These are phyloP conservation scores for Ulota crispa DNA, from an alignment of 225 moss, liverwort and hornwort genomes.

Conservation along the genomic window DNA sequence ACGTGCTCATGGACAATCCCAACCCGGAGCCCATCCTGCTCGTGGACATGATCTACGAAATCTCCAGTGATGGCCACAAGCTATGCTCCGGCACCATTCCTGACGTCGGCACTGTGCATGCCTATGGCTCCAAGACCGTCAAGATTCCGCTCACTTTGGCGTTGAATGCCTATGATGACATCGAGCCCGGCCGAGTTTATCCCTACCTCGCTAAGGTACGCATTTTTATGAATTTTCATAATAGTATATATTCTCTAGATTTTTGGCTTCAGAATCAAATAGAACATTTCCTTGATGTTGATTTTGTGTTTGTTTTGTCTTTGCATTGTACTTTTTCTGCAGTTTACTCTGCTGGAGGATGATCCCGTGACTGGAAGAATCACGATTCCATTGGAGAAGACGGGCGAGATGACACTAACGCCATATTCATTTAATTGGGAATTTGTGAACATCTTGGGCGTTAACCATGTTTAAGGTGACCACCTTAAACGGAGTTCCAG, in stretches of 20 bases:
- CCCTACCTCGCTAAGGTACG: conserved; percentile 39
- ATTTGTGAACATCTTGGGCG: too few relatives aligned
- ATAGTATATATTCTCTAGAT: neutral
- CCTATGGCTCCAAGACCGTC: conserved; percentile 71
- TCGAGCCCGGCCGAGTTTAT: conserved; percentile 76
- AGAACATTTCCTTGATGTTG: neutral
- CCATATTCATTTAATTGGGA: too few relatives aligned
- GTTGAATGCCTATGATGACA: conserved; percentile 74
- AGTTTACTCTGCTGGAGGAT: conserved; percentile 58
- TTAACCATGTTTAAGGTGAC: too few relatives aligned
- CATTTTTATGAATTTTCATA: too few relatives aligned
- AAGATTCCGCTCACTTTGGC: conserved; percentile 71
- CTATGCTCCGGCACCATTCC: conserved; percentile 80
- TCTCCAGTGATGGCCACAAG: conserved; percentile 62
- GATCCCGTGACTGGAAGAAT: conserved; percentile 79
- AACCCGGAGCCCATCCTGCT: conserved; percentile 86
- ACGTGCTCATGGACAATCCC: conserved; percentile 77
- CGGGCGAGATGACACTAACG: conserved; percentile 45
- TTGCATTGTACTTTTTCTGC: neutral
- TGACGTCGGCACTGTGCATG: conserved; percentile 74
- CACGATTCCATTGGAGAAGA: conserved; percentile 62
- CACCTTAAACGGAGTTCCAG: too few relatives aligned
- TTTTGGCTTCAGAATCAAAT: neutral
- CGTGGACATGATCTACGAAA: conserved; percentile 72
- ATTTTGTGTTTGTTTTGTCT: too few relatives aligned